Conservation (phyloP, 2,329 filamentous ascomycete species). For the Aureobasidium sp. region DNA sequence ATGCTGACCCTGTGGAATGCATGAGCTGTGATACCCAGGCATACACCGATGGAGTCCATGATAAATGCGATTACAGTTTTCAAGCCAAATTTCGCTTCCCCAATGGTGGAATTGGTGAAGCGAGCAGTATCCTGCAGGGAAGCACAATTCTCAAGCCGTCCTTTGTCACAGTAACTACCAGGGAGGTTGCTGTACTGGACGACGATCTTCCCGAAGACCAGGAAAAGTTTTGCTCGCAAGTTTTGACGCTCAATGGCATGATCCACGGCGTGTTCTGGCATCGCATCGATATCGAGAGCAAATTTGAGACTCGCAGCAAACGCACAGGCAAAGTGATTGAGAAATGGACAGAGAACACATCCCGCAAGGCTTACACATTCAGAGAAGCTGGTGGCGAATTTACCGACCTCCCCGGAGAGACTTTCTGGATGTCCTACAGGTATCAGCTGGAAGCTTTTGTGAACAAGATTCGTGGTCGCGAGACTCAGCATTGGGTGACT, state of each 20-base stretch:
- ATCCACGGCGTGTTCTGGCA: neutral
- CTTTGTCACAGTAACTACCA: neutral
- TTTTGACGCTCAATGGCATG: neutral
- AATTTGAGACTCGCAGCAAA: neutral
- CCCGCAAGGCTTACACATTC: neutral
- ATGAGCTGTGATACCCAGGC: neutral
- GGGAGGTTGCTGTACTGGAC: neutral
- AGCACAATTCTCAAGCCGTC: neutral
- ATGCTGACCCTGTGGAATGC: neutral
- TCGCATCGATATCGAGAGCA: neutral
- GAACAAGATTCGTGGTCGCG: constrained; percentile 26
- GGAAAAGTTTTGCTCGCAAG: neutral
- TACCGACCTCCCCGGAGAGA: neutral
- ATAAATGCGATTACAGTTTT: neutral
- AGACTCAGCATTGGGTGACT: constrained; percentile 26
- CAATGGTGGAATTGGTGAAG: neutral
- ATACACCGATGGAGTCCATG: neutral
- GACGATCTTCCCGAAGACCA: neutral
- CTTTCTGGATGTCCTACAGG: constrained; percentile 31
- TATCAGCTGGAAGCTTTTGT: constrained; percentile 34
- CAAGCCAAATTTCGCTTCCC: neutral
- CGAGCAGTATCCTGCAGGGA: neutral
- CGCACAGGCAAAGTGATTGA: neutral
- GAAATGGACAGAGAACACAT: neutral
- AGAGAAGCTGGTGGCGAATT: neutral